Evolutionary conservation across 2,329 filamentous ascomycete genomes (phyloP).

Genomic region (Drechslera avenae): DNA sequence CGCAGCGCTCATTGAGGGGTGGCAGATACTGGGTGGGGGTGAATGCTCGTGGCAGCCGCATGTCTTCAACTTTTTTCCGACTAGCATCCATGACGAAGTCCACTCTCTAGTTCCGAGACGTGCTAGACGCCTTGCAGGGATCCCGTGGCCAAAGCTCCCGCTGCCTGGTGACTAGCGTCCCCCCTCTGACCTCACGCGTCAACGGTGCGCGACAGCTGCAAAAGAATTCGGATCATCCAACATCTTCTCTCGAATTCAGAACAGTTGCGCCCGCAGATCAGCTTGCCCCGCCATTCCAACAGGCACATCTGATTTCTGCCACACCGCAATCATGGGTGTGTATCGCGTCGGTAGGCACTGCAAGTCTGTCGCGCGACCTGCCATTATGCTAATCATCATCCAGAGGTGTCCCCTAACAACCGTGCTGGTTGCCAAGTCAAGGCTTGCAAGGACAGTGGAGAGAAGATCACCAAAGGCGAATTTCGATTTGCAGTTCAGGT

Average conservation of each 20-base stretch:
- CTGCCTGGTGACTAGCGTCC: slow-evolving; percentile 13
- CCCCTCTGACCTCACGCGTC: slow-evolving; percentile 18
- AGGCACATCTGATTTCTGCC: no score
- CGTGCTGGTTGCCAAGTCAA: slow-evolving; percentile 75
- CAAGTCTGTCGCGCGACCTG: background rate
- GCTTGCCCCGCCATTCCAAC: no score
- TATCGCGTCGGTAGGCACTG: slow-evolving; percentile 34
- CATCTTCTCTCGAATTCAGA: no score
- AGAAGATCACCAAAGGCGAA: slow-evolving; percentile 74
- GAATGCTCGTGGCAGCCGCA: slow-evolving; percentile 20
- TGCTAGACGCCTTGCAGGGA: slow-evolving; percentile 14
- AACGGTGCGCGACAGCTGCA: slow-evolving; percentile 10
- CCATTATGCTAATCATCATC: slow-evolving; percentile 5
- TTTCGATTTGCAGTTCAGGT: slow-evolving; percentile 79
- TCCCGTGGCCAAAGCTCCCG: slow-evolving; percentile 9
- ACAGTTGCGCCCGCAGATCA: no score
- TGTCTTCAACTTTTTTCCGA: slow-evolving; percentile 35
- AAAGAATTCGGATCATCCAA: background rate
- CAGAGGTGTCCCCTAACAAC: slow-evolving; percentile 53
- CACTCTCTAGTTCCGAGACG: slow-evolving; percentile 16
- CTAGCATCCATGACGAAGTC: slow-evolving; percentile 30
- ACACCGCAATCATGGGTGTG: slow-evolving; percentile 28
- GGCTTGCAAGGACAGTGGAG: slow-evolving; percentile 70
- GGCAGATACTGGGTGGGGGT: slow-evolving; percentile 19
- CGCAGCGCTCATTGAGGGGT: slow-evolving; percentile 46